Conservation (phyloP, 495 filamentous ascomycete genomes). For the Penicillium canescens region DNA sequence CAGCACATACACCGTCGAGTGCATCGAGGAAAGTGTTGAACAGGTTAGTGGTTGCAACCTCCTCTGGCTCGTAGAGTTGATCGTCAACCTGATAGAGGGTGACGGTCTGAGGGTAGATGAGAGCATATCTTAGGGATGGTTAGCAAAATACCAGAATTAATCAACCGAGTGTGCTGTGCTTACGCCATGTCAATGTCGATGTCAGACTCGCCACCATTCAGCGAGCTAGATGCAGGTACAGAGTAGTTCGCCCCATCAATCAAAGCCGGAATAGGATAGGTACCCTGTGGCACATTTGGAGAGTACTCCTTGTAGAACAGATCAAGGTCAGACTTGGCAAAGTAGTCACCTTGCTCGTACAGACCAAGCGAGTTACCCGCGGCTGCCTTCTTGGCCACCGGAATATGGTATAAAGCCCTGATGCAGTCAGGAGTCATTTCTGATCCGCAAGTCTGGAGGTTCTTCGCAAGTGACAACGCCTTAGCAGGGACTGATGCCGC, state of each 20-base stretch:
- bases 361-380: slow-evolving; percentile 54
- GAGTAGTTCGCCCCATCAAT: slow-evolving; percentile 45
- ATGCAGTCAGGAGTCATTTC: slow-evolving; percentile 56
- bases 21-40: slow-evolving; percentile 56
- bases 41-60: slow-evolving; percentile 41
- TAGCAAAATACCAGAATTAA: background rate
- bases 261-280: slow-evolving; percentile 38
- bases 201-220: slow-evolving; percentile 43
- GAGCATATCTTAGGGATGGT: slow-evolving; percentile 22
- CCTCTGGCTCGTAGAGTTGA: slow-evolving; percentile 38
- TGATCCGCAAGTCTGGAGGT: slow-evolving; percentile 37
- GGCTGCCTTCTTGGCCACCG: slow-evolving; percentile 33
- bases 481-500: slow-evolving; percentile 14
- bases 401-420: slow-evolving; percentile 54
- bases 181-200: slow-evolving; percentile 49
- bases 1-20: slow-evolving; percentile 50
- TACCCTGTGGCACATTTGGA: slow-evolving; percentile 41
- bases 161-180: background rate
- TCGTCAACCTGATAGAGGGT: slow-evolving; percentile 60
- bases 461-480: slow-evolving; percentile 13
- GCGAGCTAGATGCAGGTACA: slow-evolving; percentile 23
- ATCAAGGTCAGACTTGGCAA: slow-evolving; percentile 56
- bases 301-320: slow-evolving; percentile 54
- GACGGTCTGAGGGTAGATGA: slow-evolving; percentile 55
- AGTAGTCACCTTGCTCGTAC: slow-evolving; percentile 49